Evolutionary conservation across 805 yeast genomes (phyloP), one percentile per base, ranked within the genome.

Genomic region (Hanseniaspora mollemarum): DNA sequence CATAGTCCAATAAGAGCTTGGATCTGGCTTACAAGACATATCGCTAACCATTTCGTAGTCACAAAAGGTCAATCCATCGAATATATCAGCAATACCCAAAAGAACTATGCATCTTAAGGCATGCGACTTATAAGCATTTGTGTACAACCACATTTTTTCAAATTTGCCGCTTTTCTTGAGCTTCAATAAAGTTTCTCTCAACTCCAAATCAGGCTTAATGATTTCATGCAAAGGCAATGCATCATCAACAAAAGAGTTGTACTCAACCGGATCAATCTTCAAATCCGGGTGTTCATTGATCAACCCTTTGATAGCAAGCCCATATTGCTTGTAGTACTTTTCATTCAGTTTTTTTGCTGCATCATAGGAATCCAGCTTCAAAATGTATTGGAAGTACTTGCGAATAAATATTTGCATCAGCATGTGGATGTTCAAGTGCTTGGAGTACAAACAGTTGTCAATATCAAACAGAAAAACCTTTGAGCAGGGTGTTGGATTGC

Each of bases 61-160:
- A 67, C 98, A 92, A 66, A 70, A 90, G 1, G 96, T 87, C 57
- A 92, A 73, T 0, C 98, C 98, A 57, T 90, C 97, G 62, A 92
- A 88, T 50, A 87, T 62, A 62, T 88, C 96, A n/a, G 90, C 96
- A 26, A 90, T 64, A 1, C 96, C 96, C 44, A 90, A 69, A 43
- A 90, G 70, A 39, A 79, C 73, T 18, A 87, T 72, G 28, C 87
- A 94, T 45, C 96, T 72, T 41, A 80, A 59, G 0, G 90, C 98
- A 66, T 90, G 98, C 60, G 78, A 87, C 62, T 81, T 80, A 68
- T 90, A 90, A 1, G 98, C 97, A 63, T 90, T 90, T 4, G 98
- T 90, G 60, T 87, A 83, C 40, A 92, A 73, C 98, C 98, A 90
- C 55, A 90, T 68, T 60, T 80, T 73, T 58, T 80, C 81, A 52